Evolutionary conservation across 164 flowering plant species (phyloP).

Genomic region (Santalum album): DNA sequence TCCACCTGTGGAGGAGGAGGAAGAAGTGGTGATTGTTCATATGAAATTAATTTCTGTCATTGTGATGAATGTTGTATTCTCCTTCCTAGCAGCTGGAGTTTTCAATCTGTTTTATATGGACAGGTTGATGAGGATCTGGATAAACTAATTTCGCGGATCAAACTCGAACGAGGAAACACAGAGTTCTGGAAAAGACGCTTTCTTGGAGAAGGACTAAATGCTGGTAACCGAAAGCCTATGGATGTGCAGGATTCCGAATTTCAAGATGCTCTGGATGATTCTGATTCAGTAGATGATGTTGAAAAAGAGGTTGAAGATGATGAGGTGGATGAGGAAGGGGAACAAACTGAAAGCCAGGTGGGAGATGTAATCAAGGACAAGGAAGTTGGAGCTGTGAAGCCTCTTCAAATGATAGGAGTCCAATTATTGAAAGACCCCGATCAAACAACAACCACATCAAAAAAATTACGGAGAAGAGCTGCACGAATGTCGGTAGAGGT

Average conservation of each 20-base stretch:
- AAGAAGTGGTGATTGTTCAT: slow-evolving; percentile 59
- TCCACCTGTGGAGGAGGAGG: slow-evolving; percentile 94
- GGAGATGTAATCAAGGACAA: slow-evolving; percentile 57
- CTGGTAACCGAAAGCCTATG: slow-evolving; percentile 20
- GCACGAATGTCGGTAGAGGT: slow-evolving; percentile 55
- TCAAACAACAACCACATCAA: slow-evolving; percentile 34
- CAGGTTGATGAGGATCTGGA: slow-evolving; percentile 95
- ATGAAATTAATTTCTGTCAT: neutral
- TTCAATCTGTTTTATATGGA: slow-evolving; percentile 1
- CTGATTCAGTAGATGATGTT: slow-evolving; percentile 43
- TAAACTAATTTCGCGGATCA: slow-evolving; percentile 76
- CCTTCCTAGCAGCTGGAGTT: neutral
- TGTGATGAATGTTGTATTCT: slow-evolving; percentile 1
- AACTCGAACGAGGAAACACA: slow-evolving; percentile 81
- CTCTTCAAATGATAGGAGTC: slow-evolving; percentile 94
- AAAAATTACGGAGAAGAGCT: slow-evolving; percentile 49
- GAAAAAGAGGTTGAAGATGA: slow-evolving; percentile 53
- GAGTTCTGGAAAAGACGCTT: slow-evolving; percentile 98
- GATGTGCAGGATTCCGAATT: slow-evolving; percentile 27
- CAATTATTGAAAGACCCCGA: slow-evolving; percentile 79
- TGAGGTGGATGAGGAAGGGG: slow-evolving; percentile 48
- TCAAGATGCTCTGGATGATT: slow-evolving; percentile 43
- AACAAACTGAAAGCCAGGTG: slow-evolving; percentile 57
- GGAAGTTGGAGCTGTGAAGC: slow-evolving; percentile 62
- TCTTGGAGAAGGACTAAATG: slow-evolving; percentile 70